Conservation (phyloP, 306 rosid genomes). For the Fragaria ananassa region DNA sequence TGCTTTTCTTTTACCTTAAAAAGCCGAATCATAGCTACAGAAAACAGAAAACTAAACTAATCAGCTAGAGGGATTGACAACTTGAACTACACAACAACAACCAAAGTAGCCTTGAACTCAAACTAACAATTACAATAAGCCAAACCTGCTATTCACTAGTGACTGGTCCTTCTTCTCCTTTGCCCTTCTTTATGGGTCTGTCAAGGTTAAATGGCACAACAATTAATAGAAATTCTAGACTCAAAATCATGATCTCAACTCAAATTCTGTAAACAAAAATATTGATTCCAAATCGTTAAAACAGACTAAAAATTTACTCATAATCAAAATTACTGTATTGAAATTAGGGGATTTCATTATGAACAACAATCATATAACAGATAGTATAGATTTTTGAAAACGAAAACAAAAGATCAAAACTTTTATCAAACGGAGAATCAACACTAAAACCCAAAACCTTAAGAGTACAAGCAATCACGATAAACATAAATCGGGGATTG, state of each 20-base stretch:
- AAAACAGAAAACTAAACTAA: slow-evolving; percentile 13
- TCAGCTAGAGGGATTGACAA: slow-evolving; percentile 13
- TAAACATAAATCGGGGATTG: not conserved
- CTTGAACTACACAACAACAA: not conserved
- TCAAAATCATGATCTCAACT: not conserved
- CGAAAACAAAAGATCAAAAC: not conserved
- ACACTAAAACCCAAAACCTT: not conserved
- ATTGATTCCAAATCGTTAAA: not conserved
- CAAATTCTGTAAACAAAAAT: not conserved
- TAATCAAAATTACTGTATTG: not conserved
- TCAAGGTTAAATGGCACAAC: not conserved
- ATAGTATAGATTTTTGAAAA: not conserved
- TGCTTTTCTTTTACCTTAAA: slow-evolving; percentile 94
- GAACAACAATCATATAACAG: not conserved
- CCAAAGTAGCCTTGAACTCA: not conserved
- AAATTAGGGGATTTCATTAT: not conserved
- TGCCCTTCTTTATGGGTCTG: not conserved
- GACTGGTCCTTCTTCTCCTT: not conserved
- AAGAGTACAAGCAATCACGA: not conserved
- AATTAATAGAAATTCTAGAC: not conserved
- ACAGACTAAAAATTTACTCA: not conserved
- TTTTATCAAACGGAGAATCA: not conserved
- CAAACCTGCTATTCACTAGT: not conserved
- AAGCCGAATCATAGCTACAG: slow-evolving; percentile 77
- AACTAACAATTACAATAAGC: not conserved